Percentiles rank a stretch among this genome's conserved stretches.
Evolutionary conservation across 805 yeast species (phyloP).

Genomic region (Kazachstania taianensis): DNA sequence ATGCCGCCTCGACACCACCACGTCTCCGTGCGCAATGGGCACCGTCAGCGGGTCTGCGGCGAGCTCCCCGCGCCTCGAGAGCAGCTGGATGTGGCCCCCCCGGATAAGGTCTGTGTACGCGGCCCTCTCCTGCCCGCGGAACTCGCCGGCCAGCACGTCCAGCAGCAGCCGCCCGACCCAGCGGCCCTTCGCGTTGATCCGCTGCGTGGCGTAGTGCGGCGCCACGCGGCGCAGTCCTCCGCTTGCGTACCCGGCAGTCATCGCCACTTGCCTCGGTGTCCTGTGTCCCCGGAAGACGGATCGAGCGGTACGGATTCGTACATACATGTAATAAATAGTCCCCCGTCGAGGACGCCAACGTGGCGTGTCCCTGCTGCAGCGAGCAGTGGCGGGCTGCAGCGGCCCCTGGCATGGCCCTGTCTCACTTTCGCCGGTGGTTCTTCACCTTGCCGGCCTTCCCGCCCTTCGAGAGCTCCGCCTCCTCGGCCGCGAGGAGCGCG

Average conservation of each 20-base stretch:
- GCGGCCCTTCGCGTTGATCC: slow-evolving; percentile 35
- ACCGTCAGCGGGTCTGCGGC: slow-evolving; percentile 6
- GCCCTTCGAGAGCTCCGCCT: slow-evolving; percentile 16
- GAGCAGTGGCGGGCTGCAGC: too few species aligned
- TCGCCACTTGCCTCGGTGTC: too few species aligned
- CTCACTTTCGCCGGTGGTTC: slow-evolving; percentile 12
- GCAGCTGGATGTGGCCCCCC: slow-evolving; percentile 14
- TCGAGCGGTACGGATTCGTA: too few species aligned
- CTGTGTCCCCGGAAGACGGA: too few species aligned
- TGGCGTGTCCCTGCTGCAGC: too few species aligned
- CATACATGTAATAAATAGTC: too few species aligned
- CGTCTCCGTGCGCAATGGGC: slow-evolving; percentile 20
- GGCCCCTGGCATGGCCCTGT: not conserved
- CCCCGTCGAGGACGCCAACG: too few species aligned
- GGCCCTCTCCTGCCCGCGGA: slow-evolving; percentile 14
- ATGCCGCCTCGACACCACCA: slow-evolving; percentile 36
- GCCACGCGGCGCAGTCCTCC: slow-evolving; percentile 29
- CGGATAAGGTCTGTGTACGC: slow-evolving; percentile 14
- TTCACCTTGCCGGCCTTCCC: slow-evolving; percentile 19
- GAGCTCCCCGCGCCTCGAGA: slow-evolving; percentile 10
- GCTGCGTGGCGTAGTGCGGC: slow-evolving; percentile 33
- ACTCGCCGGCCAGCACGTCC: slow-evolving; percentile 34
- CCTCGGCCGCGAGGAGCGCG: slow-evolving; percentile 26
- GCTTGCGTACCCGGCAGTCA: slow-evolving; percentile 18
- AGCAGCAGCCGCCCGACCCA: slow-evolving; percentile 33